Evolutionary conservation across 345 rosid genomes (phyloP).

Genomic region (Gossypium thurberi): DNA sequence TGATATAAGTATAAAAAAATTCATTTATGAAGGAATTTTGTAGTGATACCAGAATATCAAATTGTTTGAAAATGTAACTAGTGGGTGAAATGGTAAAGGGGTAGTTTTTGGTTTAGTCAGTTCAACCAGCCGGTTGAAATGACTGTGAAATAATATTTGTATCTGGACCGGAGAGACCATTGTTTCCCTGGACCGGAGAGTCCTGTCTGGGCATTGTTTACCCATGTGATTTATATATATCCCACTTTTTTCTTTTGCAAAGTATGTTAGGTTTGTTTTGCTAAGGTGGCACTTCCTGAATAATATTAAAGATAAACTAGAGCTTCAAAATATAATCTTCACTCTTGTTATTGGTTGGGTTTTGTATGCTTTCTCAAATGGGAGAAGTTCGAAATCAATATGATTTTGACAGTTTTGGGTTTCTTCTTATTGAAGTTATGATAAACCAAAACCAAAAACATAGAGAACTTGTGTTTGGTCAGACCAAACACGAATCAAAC

Average conservation of each 20-base stretch:
- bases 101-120: neutral
- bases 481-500: neutral
- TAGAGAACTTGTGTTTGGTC: neutral
- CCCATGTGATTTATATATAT: neutral
- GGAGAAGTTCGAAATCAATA: neutral
- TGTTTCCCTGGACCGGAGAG: neutral
- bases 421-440: neutral
- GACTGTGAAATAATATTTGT: neutral
- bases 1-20: neutral
- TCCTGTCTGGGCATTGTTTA: neutral
- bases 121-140: neutral
- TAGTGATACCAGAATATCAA: neutral
- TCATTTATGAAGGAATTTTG: neutral
- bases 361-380: neutral
- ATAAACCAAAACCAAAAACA: neutral
- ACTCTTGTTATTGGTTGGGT: neutral
- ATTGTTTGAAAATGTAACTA: neutral
- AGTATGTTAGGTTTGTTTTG: neutral
- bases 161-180: neutral
- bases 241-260: neutral
- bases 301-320: neutral
- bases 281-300: neutral
- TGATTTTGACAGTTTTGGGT: neutral
- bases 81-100: neutral
- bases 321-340: neutral